A percentile compares a stretch with the other conserved stretches of the same genome.
Conservation (phyloP, 139 green algal genomes). For the Yamagishiella unicocca region DNA sequence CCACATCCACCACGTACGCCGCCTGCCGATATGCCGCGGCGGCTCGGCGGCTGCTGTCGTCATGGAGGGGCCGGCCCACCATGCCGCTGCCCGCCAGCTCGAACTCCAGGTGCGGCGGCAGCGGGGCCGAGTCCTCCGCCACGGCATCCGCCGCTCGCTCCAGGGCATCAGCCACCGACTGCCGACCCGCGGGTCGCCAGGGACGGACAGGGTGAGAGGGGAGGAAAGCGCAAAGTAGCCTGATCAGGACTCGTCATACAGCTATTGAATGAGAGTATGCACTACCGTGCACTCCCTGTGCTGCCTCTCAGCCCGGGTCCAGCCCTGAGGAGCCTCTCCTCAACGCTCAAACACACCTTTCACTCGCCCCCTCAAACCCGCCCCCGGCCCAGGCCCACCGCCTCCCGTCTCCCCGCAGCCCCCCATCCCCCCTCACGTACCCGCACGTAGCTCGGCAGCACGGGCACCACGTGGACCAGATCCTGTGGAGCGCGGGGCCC, state of each 20-base stretch:
- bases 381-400: not conserved
- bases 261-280: not conserved
- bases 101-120: slow-evolving; percentile 40
- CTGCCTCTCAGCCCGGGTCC: no score
- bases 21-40: slow-evolving; percentile 56
- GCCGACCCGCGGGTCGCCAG: no score
- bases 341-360: not conserved
- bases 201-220: not conserved
- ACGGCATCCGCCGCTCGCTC: slow-evolving; percentile 35
- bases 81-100: slow-evolving; percentile 30
- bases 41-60: not conserved
- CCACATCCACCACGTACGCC: slow-evolving; percentile 57
- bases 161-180: slow-evolving; percentile 27
- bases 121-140: slow-evolving; percentile 13
- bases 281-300: no score
- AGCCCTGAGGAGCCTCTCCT: not conserved
- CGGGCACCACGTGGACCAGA: slow-evolving; percentile 63
- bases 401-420: not conserved
- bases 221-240: not conserved
- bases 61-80: not conserved
- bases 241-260: not conserved
- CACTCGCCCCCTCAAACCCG: not conserved
- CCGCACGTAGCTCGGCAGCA: slow-evolving; percentile 57
- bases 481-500: slow-evolving; percentile 24
- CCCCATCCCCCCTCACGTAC: not conserved